Evolutionary conservation across 2,329 filamentous ascomycete genomes (phyloP), one percentile per base, ranked within the genome.

Genomic region (Aureobasidium sp.): DNA sequence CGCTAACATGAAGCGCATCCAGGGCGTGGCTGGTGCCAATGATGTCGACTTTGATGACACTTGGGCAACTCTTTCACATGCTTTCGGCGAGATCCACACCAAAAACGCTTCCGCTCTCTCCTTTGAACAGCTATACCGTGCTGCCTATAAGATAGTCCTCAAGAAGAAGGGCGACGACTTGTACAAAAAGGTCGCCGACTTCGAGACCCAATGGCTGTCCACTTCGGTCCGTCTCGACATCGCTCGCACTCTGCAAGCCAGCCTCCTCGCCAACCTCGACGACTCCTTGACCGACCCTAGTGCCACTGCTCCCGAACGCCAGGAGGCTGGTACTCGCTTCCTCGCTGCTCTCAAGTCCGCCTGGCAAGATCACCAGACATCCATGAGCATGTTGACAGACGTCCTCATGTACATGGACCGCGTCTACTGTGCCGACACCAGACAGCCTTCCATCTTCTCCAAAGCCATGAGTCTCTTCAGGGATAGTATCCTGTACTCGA

Each of bases 331-430:
- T 52, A 91, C 96, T 74, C 87, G 83, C 70, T 95, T 97, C 66
- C 76, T 99, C 63, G 84, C 84, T 61, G 87, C 85, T 0, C 75
- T 97, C 15, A 88, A 88, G 68, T 81, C 86, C 63, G 85, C 87
- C 2, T 99, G 92, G 91, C 85, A 91, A 64, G 89, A 95, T 65
- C 92, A 99, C 71, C 90, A 92, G 71, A 84, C 89, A 62, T 92
- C 89, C 48, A 96, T 96, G 89, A 91, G 90, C 71, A 96, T 97
- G 92, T 87, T 90, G 48, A 91, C 91, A 3, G 92, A 97, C 72
- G 90, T 97, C 31, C 81, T 97, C 55, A 96, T 97, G 91, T 97
- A 97, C 71, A 90, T 99, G 80, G 93, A 99, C 72, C 88, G 91
- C 55, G 87, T 92, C 31, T 91, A 89, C 70, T 88, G 86, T 55